Evolutionary conservation across 2,329 filamentous ascomycete species (phyloP).

Genomic region (Fusarium temperatum): DNA sequence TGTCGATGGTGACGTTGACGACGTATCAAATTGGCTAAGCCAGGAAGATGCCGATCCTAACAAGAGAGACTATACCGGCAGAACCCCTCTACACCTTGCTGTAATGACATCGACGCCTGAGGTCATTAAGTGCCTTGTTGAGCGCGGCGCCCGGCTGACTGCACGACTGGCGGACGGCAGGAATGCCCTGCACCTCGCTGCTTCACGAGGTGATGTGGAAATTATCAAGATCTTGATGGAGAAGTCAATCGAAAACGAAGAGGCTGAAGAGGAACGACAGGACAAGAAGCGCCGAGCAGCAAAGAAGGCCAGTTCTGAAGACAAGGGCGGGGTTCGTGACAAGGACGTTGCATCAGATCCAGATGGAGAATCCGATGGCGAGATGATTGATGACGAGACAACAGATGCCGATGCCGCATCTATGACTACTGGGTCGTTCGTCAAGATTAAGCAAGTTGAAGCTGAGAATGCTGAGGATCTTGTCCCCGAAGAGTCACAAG

Average conservation of each 20-base stretch:
- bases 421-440: constrained; percentile 75
- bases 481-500: constrained; percentile 62
- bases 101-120: constrained; percentile 73
- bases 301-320: constrained; percentile 16
- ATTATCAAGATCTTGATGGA: constrained; percentile 78
- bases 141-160: constrained; percentile 76
- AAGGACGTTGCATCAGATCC: constrained; percentile 15
- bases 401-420: constrained; percentile 56
- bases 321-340: neutral
- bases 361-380: constrained; percentile 51
- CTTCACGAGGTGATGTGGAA: constrained; percentile 71
- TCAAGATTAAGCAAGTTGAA: constrained; percentile 68
- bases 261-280: constrained; percentile 68
- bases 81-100: constrained; percentile 82
- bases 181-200: constrained; percentile 85
- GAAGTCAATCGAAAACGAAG: constrained; percentile 79
- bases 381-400: constrained; percentile 56
- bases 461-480: constrained; percentile 47
- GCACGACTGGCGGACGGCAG: constrained; percentile 80
- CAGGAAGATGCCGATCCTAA: constrained; percentile 77
- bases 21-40: constrained; percentile 74
- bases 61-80: constrained; percentile 78
- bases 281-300: constrained; percentile 57
- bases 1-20: constrained; percentile 74
- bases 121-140: constrained; percentile 75